Base-by-base conservation (phyloP, 2,329 filamentous ascomycete species). In the Diaporthe sp. region DNA sequence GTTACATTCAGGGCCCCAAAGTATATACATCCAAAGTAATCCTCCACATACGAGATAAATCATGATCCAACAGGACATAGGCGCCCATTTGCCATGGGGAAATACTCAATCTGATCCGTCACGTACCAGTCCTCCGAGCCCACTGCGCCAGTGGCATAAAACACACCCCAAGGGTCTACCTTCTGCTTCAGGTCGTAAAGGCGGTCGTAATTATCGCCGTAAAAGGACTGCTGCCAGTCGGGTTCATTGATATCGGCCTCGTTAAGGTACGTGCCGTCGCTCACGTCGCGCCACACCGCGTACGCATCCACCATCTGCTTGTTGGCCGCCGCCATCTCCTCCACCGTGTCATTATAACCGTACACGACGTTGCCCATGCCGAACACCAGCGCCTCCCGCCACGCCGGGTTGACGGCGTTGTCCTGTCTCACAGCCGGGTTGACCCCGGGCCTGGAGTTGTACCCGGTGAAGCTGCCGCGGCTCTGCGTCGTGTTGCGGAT, bases 391-490 rank as follows among this genome's bases (percentile, higher is more conserved):
- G 86, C 82, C 9, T 83, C 81, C 49, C 88, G 83, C 88, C 88
- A 90, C 0, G 87, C 88, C 3, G 88, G 86, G 77, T 87, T 87
- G 57, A 88, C 83, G 8, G 86, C 84, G 17, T 85, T 87, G 62
- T 84, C 82, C 79, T 80, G 77, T 82, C 73, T 77, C 67, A 76
- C 78, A 0, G 82, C 70, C 1, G 81, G 72, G 2, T 81, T 81
- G 53, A 75, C 74, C 12, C 28, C 72, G 9, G 61, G 61, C 39
- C 62, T 58, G 3, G 83, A 78, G 77, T 83, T 82, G 77, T 82
- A 84, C 31, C 80, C 81, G 39, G 82, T 78, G 10, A 83, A 72
- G 37, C 79, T 73, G 57, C 79, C 78, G 10, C 82, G 82, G 9
- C 80, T 79, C 28, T 78, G 76, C 9, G 82, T 73, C 2, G 81